A percentile compares a stretch with the other conserved stretches of the same genome.
Evolutionary conservation across 805 yeast species (phyloP).

Genomic region (Vanderwaltozyma polyspora): DNA sequence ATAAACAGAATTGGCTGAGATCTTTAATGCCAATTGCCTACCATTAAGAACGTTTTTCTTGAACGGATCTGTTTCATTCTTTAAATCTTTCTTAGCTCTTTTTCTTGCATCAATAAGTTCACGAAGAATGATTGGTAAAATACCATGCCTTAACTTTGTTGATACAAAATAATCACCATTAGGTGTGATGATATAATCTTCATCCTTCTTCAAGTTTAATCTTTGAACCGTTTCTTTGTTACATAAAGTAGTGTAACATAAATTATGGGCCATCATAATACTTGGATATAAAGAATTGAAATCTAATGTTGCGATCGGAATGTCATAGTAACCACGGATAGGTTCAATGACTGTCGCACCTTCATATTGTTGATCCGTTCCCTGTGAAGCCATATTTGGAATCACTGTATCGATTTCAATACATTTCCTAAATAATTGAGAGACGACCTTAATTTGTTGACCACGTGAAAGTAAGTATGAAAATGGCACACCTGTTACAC

Average conservation of each 20-base stretch:
- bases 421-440: conserved; percentile 91
- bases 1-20: conserved; percentile 95
- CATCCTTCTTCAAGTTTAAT: conserved; percentile 49
- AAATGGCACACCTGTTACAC: conserved; percentile 98
- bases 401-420: conserved; percentile 74
- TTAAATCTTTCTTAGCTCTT: conserved; percentile 80
- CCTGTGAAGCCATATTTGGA: conserved; percentile 75
- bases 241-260: conserved; percentile 86
- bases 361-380: conserved; percentile 86
- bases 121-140: conserved; percentile 81
- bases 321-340: conserved; percentile 85
- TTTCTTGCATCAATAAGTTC: conserved; percentile 89
- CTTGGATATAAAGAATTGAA: conserved; percentile 96
- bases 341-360: conserved; percentile 99
- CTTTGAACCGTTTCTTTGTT: conserved; percentile 58
- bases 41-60: conserved; percentile 90
- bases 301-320: conserved; percentile 95
- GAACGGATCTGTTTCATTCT: conserved; percentile 90
- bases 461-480: conserved; percentile 83
- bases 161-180: conserved; percentile 88
- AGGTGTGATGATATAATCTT: conserved; percentile 80
- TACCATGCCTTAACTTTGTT: conserved; percentile 58
- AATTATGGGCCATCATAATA: conserved; percentile 97
- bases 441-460: conserved; percentile 94
- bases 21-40: conserved; percentile 89